These are phyloP conservation scores for Aspergillus ibericus DNA, from an alignment of 2,329 filamentous ascomycete genomes.

Conservation along the genomic window DNA sequence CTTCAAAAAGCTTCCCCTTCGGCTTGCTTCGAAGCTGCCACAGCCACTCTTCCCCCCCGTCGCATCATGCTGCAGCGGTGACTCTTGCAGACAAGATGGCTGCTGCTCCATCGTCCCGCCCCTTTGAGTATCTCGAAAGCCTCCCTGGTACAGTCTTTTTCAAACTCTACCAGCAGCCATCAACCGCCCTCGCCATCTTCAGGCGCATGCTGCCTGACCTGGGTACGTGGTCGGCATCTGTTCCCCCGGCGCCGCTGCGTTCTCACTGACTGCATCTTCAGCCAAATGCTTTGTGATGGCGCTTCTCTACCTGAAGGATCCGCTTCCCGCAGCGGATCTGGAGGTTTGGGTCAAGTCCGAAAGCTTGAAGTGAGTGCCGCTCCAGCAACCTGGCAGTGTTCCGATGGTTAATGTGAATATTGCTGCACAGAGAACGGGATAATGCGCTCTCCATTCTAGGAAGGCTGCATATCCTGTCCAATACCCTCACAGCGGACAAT, in stretches of 20 bases:
- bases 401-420: neutral
- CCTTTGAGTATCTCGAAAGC: constrained; percentile 89
- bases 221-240: constrained; percentile 54
- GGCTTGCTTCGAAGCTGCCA: neutral
- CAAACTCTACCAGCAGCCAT: constrained; percentile 92
- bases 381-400: neutral
- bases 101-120: constrained; percentile 55
- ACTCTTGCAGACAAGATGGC: constrained; percentile 48
- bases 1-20: constrained; percentile 3
- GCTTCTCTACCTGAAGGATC: constrained; percentile 83
- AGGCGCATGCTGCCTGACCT: constrained; percentile 93
- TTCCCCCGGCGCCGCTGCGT: constrained; percentile 3
- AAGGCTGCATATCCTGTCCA: constrained; percentile 80
- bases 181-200: constrained; percentile 92
- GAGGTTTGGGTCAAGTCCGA: constrained; percentile 80
- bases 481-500: constrained; percentile 59
- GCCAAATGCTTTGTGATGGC: constrained; percentile 97
- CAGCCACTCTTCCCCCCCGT: constrained; percentile 9
- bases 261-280: constrained; percentile 33
- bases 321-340: constrained; percentile 75
- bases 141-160: constrained; percentile 86
- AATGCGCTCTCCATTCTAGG: constrained; percentile 78
- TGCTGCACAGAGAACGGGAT: constrained; percentile 67
- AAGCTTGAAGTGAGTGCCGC: constrained; percentile 52
- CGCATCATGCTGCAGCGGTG: constrained; percentile 30